These are phyloP conservation scores for Leishmania braziliensis DNA, from an alignment of 208 protist genomes.

Conservation along the genomic window DNA sequence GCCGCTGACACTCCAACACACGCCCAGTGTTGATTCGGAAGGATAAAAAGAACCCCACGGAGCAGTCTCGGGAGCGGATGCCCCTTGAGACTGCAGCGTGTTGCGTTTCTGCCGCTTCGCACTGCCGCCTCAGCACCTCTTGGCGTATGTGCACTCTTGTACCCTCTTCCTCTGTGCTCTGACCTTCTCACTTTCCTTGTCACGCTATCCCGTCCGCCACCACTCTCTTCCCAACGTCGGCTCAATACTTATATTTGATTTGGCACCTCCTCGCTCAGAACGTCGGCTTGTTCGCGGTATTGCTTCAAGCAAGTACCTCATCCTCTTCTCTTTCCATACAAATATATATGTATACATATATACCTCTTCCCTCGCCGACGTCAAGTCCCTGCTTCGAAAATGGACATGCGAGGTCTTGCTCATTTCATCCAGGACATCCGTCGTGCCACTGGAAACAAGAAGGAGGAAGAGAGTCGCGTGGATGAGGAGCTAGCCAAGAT, in stretches of 20 bases:
- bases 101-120: neutral
- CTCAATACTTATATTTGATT: neutral
- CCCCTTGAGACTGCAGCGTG: neutral
- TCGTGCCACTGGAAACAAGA: conserved; percentile 88
- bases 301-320: neutral
- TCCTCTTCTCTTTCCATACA: neutral
- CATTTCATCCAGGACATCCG: conserved; percentile 97
- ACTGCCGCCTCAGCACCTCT: neutral
- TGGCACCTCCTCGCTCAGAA: neutral
- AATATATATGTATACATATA: neutral
- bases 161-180: neutral
- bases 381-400: conserved; percentile 47
- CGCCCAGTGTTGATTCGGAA: neutral
- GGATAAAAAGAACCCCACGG: neutral
- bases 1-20: neutral
- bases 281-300: neutral
- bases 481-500: conserved; percentile 99
- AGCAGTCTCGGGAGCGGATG: neutral
- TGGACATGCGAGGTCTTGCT: conserved; percentile 97
- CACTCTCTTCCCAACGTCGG: neutral
- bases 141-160: neutral
- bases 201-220: neutral
- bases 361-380: conserved; percentile 1
- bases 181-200: conserved; percentile 14
- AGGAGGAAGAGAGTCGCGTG: conserved; percentile 95